A percentile compares a stretch with the other conserved stretches of the same genome.
Conservation (phyloP, 495 filamentous ascomycete genomes). For the Annulohypoxylon maeteangense region DNA sequence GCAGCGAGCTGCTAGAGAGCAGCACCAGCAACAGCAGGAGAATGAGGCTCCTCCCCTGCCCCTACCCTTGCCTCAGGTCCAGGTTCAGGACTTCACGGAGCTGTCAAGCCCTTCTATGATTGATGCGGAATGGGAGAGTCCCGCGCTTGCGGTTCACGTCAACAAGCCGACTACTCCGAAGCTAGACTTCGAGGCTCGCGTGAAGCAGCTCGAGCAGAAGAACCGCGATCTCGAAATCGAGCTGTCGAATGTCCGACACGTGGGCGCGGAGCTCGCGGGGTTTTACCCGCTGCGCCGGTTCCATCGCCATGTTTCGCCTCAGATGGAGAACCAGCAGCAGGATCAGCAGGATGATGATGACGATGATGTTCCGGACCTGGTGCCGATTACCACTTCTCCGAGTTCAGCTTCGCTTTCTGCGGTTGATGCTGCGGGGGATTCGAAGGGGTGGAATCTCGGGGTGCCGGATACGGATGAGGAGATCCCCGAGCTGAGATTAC, state of each 20-base stretch:
- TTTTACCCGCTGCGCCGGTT: background rate
- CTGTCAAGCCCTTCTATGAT: background rate
- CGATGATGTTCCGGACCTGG: background rate
- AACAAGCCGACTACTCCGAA: background rate
- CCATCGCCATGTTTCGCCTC: background rate
- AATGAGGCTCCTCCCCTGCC: background rate
- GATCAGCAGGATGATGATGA: background rate
- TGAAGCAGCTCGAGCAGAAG: background rate
- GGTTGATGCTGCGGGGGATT: background rate
- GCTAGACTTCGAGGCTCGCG: background rate
- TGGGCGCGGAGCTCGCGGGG: background rate
- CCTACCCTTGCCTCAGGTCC: background rate
- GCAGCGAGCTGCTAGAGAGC: background rate
- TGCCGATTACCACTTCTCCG: background rate
- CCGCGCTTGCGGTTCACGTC: background rate
- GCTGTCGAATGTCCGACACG: background rate
- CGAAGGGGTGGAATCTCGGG: background rate
- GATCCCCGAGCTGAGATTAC: constrained; percentile 14
- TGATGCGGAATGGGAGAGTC: background rate
- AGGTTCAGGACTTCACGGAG: background rate
- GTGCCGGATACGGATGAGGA: background rate
- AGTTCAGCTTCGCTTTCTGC: background rate
- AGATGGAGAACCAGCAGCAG: background rate
- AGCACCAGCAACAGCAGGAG: background rate
- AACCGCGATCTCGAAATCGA: background rate